Conservation (phyloP, 148 eudicot species). For the Fagopyrum homotropicum region DNA sequence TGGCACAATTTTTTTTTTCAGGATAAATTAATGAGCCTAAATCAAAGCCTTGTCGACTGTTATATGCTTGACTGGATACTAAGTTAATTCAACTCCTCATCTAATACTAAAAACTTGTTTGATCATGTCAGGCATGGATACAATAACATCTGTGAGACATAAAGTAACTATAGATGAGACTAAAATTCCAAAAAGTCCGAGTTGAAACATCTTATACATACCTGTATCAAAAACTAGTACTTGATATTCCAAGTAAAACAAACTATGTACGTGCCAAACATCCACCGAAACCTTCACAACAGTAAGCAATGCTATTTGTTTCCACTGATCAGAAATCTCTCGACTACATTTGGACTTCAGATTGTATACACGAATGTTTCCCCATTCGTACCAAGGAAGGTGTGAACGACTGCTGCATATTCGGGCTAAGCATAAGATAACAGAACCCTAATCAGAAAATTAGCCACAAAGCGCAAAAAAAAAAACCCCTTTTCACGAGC, state of each 20-base stretch:
- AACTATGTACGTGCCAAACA: too few relatives aligned
- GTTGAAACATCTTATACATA: not conserved
- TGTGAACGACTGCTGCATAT: not conserved
- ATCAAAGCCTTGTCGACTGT: not conserved
- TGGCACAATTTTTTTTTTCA: not conserved
- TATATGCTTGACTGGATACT: not conserved
- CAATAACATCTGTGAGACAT: not conserved
- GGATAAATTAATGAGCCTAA: not conserved
- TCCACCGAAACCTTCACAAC: too few relatives aligned
- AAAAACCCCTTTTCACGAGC: not conserved
- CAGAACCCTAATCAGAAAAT: not conserved
- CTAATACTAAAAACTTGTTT: not conserved
- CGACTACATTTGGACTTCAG: not conserved
- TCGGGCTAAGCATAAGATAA: too few relatives aligned
- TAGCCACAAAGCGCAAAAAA: not conserved
- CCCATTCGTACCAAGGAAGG: not conserved
- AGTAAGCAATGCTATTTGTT: too few relatives aligned
- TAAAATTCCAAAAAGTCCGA: not conserved
- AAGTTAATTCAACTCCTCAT: not conserved
- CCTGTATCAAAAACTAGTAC: too few relatives aligned
- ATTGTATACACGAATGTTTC: not conserved
- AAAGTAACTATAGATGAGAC: not conserved
- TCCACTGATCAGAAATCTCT: too few relatives aligned
- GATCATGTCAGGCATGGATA: not conserved
- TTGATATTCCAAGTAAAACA: too few relatives aligned